Evolutionary conservation across 2,329 filamentous ascomycete species (phyloP), one percentile per base, ranked within the genome.

Genomic region (Xylariaceae sp.): DNA sequence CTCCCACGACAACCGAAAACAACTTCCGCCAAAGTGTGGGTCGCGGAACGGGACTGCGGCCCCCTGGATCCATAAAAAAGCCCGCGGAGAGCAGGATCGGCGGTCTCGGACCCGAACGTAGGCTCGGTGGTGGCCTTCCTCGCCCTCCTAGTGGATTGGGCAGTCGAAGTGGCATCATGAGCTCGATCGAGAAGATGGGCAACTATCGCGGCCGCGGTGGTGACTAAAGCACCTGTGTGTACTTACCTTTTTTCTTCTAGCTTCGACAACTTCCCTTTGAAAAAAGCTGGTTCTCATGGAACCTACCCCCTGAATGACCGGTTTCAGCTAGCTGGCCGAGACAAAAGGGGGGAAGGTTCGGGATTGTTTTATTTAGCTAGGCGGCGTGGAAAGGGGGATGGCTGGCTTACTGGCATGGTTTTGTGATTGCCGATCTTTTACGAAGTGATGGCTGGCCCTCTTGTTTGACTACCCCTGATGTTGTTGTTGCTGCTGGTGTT

Each of bases 111-210:
- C 77, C 79, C 59, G 79, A 80, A 65, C 71, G 79, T 50, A 78
- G 75, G 72, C 79, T 77, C 53, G 73, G 64, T 47, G 71, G 75
- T 45, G 78, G 76, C 7, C 67, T 82, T 56, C 77, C 80, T 45
- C 74, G 81, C 61, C 82, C 81, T 11, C 78, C 78, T 61, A 80
- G 77, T 63, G 78, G 77, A 41, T 65, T 76, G 61, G 75, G 76
- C 7, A 69, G 73, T 63, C 74, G 89, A 68, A 90, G 88, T 69
- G 86, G 88, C 58, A 88, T 94, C 69, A 87, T 95, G 87, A 88
- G 82, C 67, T 91, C 88, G 15, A 94, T 95, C 72, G 90, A 95
- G 78, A 85, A 87, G 75, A 95, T 95, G 91, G 90, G 90, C 8
- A 86, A 80, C 67, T 79, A 84, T 65, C 73, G 80, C 11, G 76